Percentiles rank a stretch among this genome's conserved stretches.
Evolutionary conservation across 805 yeast genomes (phyloP).

Genomic region (Yarrowia sp.): DNA sequence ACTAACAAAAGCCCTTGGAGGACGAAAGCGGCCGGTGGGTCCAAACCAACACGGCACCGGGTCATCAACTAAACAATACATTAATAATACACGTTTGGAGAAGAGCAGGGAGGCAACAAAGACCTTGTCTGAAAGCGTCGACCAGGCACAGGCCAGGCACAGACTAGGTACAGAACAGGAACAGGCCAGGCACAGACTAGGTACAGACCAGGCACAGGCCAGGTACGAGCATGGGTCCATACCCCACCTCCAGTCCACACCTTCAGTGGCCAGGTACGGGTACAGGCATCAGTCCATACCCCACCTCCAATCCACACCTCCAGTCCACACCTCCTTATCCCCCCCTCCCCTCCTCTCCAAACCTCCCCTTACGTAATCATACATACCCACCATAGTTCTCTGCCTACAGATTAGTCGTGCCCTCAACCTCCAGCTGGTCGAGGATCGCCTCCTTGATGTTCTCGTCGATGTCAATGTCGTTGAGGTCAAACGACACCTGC

Average conservation of each 20-base stretch:
- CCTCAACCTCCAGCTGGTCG: conserved; percentile 44
- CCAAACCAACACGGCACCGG: too few species aligned
- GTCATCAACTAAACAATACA: not conserved
- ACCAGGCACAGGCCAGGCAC: too few species aligned
- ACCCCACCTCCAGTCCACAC: not conserved
- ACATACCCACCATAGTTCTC: not conserved
- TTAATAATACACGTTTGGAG: conserved; percentile 1
- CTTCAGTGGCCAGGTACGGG: too few species aligned
- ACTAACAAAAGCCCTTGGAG: too few species aligned
- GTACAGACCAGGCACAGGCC: not conserved
- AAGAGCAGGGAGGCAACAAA: too few species aligned
- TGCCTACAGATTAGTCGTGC: not conserved
- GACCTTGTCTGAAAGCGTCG: too few species aligned
- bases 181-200: too few species aligned
- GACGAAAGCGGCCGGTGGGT: too few species aligned
- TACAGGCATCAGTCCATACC: too few species aligned
- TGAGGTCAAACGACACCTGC: conserved; percentile 64
- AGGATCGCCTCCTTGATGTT: conserved; percentile 57
- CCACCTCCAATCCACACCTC: too few species aligned
- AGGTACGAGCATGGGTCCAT: not conserved
- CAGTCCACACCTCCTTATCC: not conserved
- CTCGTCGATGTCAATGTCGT: conserved; percentile 58
- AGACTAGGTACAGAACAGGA: not conserved
- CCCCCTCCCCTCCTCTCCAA: not conserved
- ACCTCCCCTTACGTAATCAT: not conserved